A percentile compares a stretch with the other conserved stretches of the same genome.
phyloP scores from a whole-genome alignment of 371 early-diverging fungal genomes.

The Rhizopus arrhizus region DNA sequence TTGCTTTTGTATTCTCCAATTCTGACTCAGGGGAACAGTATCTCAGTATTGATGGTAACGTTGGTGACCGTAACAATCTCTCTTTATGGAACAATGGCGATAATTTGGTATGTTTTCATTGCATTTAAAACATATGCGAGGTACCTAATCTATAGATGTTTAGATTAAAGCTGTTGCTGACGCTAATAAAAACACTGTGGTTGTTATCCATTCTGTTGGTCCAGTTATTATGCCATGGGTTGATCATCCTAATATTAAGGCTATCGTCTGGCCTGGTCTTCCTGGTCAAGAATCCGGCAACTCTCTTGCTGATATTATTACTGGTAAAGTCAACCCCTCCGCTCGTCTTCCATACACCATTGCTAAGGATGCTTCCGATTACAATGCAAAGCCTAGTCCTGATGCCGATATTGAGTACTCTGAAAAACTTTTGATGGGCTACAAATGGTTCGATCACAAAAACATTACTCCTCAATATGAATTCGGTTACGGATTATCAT shows the following conservation, averaged over 20 bases:
- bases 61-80: constrained; percentile 59
- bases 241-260: constrained; percentile 54
- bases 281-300: constrained; percentile 62
- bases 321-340: constrained; percentile 60
- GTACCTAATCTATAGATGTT: background rate
- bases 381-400: constrained; percentile 11
- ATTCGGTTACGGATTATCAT: constrained; percentile 65
- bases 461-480: constrained; percentile 51
- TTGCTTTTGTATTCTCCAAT: constrained; percentile 58
- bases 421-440: constrained; percentile 58
- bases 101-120: constrained; percentile 37
- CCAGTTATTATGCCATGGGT: constrained; percentile 59
- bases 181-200: constrained; percentile 52
- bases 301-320: constrained; percentile 58
- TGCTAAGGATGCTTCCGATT: constrained; percentile 36
- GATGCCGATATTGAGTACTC: constrained; percentile 36
- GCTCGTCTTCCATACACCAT: constrained; percentile 63
- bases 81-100: constrained; percentile 59
- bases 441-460: constrained; percentile 50
- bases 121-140: background rate
- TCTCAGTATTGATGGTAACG: constrained; percentile 38
- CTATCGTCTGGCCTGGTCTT: constrained; percentile 52
- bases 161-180: constrained; percentile 56
- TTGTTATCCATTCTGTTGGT: constrained; percentile 59
- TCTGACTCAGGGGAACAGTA: constrained; percentile 61